Base-by-base conservation (phyloP, 495 filamentous ascomycete genomes). In the Hypoxylon intermedium region DNA sequence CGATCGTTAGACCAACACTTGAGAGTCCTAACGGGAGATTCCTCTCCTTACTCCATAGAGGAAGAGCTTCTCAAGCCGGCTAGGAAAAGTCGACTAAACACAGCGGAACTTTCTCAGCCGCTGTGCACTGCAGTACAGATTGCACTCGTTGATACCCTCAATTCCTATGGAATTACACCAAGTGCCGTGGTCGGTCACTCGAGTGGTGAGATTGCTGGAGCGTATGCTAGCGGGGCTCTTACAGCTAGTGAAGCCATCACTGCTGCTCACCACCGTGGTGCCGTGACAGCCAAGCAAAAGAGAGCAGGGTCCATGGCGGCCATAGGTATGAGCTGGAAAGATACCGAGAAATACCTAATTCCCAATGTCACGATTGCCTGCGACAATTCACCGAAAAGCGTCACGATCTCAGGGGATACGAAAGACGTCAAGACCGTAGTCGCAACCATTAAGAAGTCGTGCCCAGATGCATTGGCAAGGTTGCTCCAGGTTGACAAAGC, bases 101-200 rank as follows among this genome's bases (percentile, higher is more conserved):
- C 65, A 12, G 69, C 75, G 0, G 36, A 64, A 55, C 54, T 75
- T 13, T 71, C 73, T 2, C 79, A 81, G 46, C 67, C 77, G 9
- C 33, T 74, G 13, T 83, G 72, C 30, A 78, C 75, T 1, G 72
- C 73, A 44, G 38, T 81, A 4, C 77, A 82, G 50, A 59, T 82
- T 11, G 78, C 76, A 2, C 43, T 87, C 5, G 79, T 85, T 0
- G 74, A 82, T 13, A 64, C 85, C 1, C 65, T 86, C 3, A 44
- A 50, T 1, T 71, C 68, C 5, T 81, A 75, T 73, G 73, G 72
- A 21, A 71, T 87, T 15, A 47, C 45, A 0, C 78, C 82, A 0
- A 56, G 55, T 13, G 69, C 70, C 9, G 68, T 71, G 0, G 64
- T 72, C 9, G 76, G 77, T 1, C 77, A 80, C 37, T 76, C 72